Evolutionary conservation across 805 yeast genomes (phyloP).

Genomic region (Candida taoyuanica): DNA sequence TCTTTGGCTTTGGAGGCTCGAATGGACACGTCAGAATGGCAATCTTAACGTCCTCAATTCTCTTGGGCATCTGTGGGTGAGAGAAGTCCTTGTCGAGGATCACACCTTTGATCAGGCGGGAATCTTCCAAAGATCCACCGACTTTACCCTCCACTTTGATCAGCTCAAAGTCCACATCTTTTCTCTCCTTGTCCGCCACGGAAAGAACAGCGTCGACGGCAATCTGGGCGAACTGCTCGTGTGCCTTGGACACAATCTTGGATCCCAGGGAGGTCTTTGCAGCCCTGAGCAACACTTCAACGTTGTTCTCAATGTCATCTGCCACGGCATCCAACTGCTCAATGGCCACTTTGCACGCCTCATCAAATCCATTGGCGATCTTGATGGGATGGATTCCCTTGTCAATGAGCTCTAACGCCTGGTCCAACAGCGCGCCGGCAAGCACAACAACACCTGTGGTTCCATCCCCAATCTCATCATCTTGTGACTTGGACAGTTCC

Average conservation of each 20-base stretch:
- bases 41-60: constrained; percentile 71
- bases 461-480: constrained; percentile 98
- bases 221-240: constrained; percentile 90
- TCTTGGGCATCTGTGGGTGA: constrained; percentile 96
- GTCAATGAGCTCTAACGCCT: constrained; percentile 90
- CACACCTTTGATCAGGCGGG: constrained; percentile 84
- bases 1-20: constrained; percentile 99
- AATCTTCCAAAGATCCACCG: constrained; percentile 90
- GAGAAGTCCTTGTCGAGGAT: constrained; percentile 94
- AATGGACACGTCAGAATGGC: constrained; percentile 98
- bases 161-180: constrained; percentile 95
- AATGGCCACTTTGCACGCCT: constrained; percentile 90
- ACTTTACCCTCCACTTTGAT: constrained; percentile 93
- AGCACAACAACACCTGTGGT: constrained; percentile 98
- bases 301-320: constrained; percentile 48
- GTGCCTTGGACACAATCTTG: constrained; percentile 90
- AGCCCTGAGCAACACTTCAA: constrained; percentile 68
- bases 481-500: constrained; percentile 90
- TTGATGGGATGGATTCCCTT: constrained; percentile 97
- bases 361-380: constrained; percentile 95
- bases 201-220: constrained; percentile 94
- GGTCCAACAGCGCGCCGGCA: constrained; percentile 91
- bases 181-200: constrained; percentile 87
- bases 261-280: constrained; percentile 95
- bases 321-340: constrained; percentile 69